Percentiles rank a stretch among this genome's conserved stretches.
phyloP scores from a whole-genome alignment of 208 protist species.

The Crithidia mellificae region DNA sequence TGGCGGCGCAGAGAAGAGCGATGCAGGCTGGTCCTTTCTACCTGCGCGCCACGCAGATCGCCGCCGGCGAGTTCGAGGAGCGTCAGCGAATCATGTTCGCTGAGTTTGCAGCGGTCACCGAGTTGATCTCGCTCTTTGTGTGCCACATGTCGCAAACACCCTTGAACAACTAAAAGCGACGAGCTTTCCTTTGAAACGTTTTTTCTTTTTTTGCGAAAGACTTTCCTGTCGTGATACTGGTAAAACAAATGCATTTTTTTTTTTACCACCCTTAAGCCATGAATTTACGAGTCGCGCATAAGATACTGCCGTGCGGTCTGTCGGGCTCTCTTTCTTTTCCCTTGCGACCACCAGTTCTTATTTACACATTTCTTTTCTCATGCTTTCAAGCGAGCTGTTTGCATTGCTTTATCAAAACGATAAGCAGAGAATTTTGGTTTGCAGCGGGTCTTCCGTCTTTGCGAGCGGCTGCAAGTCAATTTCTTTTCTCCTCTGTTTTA shows the following conservation, averaged over 20 bases:
- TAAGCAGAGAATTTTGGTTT: conserved; percentile 3
- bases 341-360: too few species aligned
- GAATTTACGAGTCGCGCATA: too few species aligned
- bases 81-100: conserved; percentile 30
- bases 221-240: too few species aligned
- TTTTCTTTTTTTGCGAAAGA: neutral
- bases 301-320: too few species aligned
- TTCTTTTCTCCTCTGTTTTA: conserved; percentile 4
- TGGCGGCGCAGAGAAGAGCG: neutral
- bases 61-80: conserved; percentile 24
- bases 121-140: conserved; percentile 29
- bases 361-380: too few species aligned
- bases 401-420: too few species aligned
- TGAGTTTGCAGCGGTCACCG: conserved; percentile 24
- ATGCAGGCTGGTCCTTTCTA: conserved; percentile 11
- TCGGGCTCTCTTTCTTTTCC: too few species aligned
- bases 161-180: neutral
- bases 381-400: too few species aligned
- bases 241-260: neutral
- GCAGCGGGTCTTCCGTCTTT: neutral
- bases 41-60: conserved; percentile 19
- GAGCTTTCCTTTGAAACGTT: neutral
- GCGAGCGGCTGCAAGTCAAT: neutral
- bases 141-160: conserved; percentile 18
- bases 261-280: too few species aligned